Conservation (phyloP, 768 basidiomycete genomes). For the Tephrocybe sp. region DNA sequence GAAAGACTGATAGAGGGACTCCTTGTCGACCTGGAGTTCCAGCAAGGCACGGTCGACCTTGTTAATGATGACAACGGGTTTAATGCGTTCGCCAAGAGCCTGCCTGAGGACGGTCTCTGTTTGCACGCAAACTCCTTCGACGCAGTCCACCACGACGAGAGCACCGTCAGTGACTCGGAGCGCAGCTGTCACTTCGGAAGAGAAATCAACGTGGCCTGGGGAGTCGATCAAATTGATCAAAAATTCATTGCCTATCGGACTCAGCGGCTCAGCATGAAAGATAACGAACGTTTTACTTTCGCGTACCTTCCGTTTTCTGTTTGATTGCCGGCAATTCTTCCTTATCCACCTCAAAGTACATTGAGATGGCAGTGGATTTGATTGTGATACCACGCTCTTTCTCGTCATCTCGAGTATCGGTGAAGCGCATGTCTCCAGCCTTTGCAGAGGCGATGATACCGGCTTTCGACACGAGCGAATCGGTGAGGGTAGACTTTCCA, state of each 20-base stretch:
- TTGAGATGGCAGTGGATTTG: slow-evolving; percentile 99
- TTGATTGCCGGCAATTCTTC: slow-evolving; percentile 84
- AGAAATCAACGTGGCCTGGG: slow-evolving; percentile 99
- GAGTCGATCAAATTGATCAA: slow-evolving; percentile 92
- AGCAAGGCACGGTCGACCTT: slow-evolving; percentile 99
- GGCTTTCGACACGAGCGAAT: slow-evolving; percentile 98
- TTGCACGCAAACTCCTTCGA: slow-evolving; percentile 99
- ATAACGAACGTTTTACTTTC: slow-evolving; percentile 2
- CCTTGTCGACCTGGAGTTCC: slow-evolving; percentile 96
- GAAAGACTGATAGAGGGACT: slow-evolving; percentile 97
- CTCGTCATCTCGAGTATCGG: slow-evolving; percentile 96
- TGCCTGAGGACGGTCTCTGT: slow-evolving; percentile 99
- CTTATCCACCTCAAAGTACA: slow-evolving; percentile 97
- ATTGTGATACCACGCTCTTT: slow-evolving; percentile 99
- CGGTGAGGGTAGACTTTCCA: slow-evolving; percentile 99
- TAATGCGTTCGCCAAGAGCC: slow-evolving; percentile 96
- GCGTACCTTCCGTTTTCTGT: slow-evolving; percentile 90
- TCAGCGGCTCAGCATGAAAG: background rate
- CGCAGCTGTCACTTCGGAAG: slow-evolving; percentile 98
- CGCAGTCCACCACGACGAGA: slow-evolving; percentile 98
- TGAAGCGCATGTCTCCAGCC: slow-evolving; percentile 96
- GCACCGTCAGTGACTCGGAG: slow-evolving; percentile 99
- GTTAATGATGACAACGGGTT: slow-evolving; percentile 99
- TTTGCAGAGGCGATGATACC: slow-evolving; percentile 96
- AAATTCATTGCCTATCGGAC: slow-evolving; percentile 80